Base-by-base conservation (phyloP, 805 yeast genomes). In the Pichia cephalocereana region DNA sequence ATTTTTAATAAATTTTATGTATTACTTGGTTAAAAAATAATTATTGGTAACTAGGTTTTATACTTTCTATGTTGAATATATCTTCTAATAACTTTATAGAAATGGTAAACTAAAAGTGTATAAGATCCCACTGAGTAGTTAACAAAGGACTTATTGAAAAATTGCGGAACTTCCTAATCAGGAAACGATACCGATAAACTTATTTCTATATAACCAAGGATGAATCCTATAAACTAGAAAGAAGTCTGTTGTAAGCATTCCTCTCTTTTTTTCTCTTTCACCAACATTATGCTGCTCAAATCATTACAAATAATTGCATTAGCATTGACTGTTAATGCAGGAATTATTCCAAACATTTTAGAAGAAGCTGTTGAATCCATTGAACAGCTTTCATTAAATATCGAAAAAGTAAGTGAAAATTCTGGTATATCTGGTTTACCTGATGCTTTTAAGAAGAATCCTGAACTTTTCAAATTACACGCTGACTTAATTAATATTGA, bases 401-500 rank as follows among this genome's bases (percentile, higher is more conserved):
- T 34, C 12, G 37, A 28, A n/a, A 18, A 17, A 10, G 5, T 30
- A 32, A 18, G 27, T 17, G 38, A 38, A 28, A 1, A 31, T 26
- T 7, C 23, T 17, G 12, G 12, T 9, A 12, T 27, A 15, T 45
- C 54, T 17, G 12, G 12, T 9, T 8, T 27, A 15, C 46, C 54
- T 3, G 23, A 17, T 15, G 40, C 49, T 14, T 49, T 53, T 34
- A 23, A 38, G 3, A 39, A 52, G 28, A 50, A 54, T 38, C 54
- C 56, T 7, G 55, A 49, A 3, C 49, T 66, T 28, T 54, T 67
- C 27, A 45, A 59, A 6, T 55, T 70, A 31, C 76, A 72, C 53
- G 59, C 58, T 36, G 50, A 63, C 3, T 55, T 72, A 23, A 57
- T 72, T 17, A 62, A 61, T 23, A 58, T 65, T 32, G 57, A 64